Percentiles rank a stretch among this genome's conserved stretches.
Conservation (phyloP, 371 early-diverging fungal species). For the Conidiobolus coronatus region DNA sequence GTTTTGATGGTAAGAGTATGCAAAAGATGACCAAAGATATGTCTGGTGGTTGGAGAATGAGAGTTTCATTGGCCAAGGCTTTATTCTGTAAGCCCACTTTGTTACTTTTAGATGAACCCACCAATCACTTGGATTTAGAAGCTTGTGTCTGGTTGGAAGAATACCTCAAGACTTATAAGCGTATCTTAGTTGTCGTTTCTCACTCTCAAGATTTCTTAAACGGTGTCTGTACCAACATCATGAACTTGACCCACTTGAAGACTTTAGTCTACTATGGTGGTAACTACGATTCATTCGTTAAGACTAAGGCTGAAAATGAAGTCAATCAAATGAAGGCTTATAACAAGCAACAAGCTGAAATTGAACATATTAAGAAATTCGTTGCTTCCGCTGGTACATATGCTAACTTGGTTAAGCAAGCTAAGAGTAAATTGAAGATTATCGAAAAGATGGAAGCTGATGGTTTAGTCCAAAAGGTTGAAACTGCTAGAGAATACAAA, state of each 20-base stretch:
- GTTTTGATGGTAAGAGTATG: slow-evolving; percentile 74
- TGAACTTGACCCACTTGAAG: slow-evolving; percentile 68
- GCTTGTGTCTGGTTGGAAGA: slow-evolving; percentile 97
- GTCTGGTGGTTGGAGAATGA: slow-evolving; percentile 99
- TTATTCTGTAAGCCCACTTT: slow-evolving; percentile 91
- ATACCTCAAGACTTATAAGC: slow-evolving; percentile 80
- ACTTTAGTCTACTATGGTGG: slow-evolving; percentile 88
- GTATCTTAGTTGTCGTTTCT: slow-evolving; percentile 85
- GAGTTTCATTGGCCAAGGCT: slow-evolving; percentile 91
- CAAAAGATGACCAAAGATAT: slow-evolving; percentile 75
- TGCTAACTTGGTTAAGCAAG: slow-evolving; percentile 95
- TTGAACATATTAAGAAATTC: slow-evolving; percentile 95
- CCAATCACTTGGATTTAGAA: slow-evolving; percentile 93
- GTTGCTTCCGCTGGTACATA: slow-evolving; percentile 97
- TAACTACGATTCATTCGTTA: slow-evolving; percentile 91
- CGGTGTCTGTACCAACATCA: slow-evolving; percentile 89
- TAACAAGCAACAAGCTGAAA: slow-evolving; percentile 94
- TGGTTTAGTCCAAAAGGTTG: slow-evolving; percentile 77
- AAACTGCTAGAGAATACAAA: slow-evolving; percentile 40
- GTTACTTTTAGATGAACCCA: slow-evolving; percentile 91
- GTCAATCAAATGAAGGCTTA: slow-evolving; percentile 95
- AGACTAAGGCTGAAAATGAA: slow-evolving; percentile 81
- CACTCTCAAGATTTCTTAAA: slow-evolving; percentile 99
- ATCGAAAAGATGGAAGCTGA: slow-evolving; percentile 98
- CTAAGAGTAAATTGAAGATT: slow-evolving; percentile 97